These are phyloP conservation scores for Pholiota microspora DNA, from an alignment of 768 basidiomycete genomes.

Conservation along the genomic window DNA sequence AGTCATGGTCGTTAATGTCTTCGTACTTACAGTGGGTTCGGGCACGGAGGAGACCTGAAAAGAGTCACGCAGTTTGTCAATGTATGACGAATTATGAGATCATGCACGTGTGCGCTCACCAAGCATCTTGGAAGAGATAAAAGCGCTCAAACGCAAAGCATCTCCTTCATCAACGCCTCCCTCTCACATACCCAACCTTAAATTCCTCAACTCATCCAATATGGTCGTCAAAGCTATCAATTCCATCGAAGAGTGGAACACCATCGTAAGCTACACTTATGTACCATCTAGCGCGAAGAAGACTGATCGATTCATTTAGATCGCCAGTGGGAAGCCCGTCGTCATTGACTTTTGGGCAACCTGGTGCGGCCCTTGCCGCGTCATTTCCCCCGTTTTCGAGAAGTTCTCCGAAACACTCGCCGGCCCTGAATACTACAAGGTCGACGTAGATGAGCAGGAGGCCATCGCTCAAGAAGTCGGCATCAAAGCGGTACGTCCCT, in stretches of 20 bases:
- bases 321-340: slow-evolving; percentile 43
- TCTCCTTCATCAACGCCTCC: slow-evolving; percentile 3
- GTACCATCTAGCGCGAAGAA: neutral
- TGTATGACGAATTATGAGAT: slow-evolving; percentile 9
- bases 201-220: slow-evolving; percentile 2
- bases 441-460: slow-evolving; percentile 63
- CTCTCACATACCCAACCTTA: neutral
- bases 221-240: slow-evolving; percentile 41
- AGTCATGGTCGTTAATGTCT: no score
- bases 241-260: slow-evolving; percentile 36
- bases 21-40: neutral
- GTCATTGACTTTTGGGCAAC: slow-evolving; percentile 77
- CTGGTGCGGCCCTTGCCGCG: slow-evolving; percentile 73
- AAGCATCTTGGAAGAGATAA: slow-evolving; percentile 17
- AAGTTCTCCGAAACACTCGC: slow-evolving; percentile 39
- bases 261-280: slow-evolving; percentile 41
- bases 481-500: slow-evolving; percentile 54
- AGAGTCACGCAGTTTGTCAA: neutral
- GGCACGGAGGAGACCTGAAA: neutral
- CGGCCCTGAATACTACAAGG: slow-evolving; percentile 63
- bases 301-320: slow-evolving; percentile 26
- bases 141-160: slow-evolving; percentile 2
- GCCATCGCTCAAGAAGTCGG: slow-evolving; percentile 57
- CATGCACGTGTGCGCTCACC: slow-evolving; percentile 18
- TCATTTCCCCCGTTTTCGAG: slow-evolving; percentile 67